Evolutionary conservation across 1,139 yeast species (phyloP).

Genomic region (Sugiyamaella neomexicana): DNA sequence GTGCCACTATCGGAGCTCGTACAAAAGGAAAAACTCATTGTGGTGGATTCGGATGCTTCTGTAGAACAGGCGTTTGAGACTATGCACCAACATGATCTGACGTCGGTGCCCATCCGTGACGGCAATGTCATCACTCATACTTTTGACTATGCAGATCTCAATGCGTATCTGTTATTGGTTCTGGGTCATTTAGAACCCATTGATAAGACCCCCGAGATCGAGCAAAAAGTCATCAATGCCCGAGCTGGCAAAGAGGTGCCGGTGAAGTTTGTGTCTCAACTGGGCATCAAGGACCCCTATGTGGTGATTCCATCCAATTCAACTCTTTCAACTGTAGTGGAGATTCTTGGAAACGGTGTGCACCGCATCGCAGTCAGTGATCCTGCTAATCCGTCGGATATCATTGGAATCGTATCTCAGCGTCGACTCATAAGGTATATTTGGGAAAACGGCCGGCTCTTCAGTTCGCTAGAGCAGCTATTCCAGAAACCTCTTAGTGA

Average conservation of each 20-base stretch:
- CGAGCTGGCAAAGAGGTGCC: conserved; percentile 56
- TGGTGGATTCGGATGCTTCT: conserved; percentile 61
- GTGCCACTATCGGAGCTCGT: conserved; percentile 70
- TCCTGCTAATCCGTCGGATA: conserved; percentile 42
- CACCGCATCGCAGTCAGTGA: conserved; percentile 86
- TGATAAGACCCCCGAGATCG: conserved; percentile 34
- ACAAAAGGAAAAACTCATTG: conserved; percentile 73
- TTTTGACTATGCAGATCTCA: conserved; percentile 89
- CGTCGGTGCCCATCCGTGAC: conserved; percentile 78
- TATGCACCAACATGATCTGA: conserved; percentile 66
- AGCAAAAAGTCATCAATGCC: conserved; percentile 37
- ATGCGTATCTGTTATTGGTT: conserved; percentile 74
- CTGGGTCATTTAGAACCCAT: conserved; percentile 55
- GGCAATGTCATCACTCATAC: conserved; percentile 54
- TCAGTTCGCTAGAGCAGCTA: conserved; percentile 73
- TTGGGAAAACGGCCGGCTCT: conserved; percentile 90
- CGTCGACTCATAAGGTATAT: conserved; percentile 77
- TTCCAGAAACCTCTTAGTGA: conserved; percentile 67
- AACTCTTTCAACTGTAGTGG: conserved; percentile 70
- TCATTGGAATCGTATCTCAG: conserved; percentile 77
- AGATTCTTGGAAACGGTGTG: conserved; percentile 85
- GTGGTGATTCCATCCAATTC: conserved; percentile 70
- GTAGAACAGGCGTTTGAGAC: conserved; percentile 88
- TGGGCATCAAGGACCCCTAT: conserved; percentile 87
- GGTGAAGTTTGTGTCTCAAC: conserved; percentile 70